Evolutionary conservation across 2,329 filamentous ascomycete genomes (phyloP).

Genomic region (Colletotrichum tanaceti): DNA sequence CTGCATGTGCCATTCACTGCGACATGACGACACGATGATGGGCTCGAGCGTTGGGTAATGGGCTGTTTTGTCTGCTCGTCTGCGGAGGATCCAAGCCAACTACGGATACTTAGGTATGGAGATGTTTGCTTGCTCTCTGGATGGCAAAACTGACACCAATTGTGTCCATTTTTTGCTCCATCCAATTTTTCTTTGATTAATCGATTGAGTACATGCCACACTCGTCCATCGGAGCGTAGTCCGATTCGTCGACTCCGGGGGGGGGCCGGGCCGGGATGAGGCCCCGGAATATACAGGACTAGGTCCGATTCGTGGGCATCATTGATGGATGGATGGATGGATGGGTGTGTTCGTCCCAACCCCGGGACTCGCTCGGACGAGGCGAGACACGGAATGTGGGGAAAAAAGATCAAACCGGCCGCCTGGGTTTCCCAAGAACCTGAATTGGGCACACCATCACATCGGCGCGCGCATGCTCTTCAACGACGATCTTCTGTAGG

Average conservation of each 20-base stretch:
- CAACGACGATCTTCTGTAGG: background rate
- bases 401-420: background rate
- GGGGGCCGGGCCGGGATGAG: background rate
- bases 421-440: background rate
- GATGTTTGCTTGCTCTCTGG: background rate
- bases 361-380: background rate
- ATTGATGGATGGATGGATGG: background rate
- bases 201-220: too few relatives aligned
- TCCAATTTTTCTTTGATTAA: background rate
- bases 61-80: background rate
- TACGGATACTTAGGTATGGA: too few relatives aligned
- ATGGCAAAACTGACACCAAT: background rate
- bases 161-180: too few relatives aligned
- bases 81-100: background rate
- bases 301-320: constrained; percentile 1
- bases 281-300: background rate
- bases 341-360: constrained; percentile 16
- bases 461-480: background rate
- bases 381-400: background rate
- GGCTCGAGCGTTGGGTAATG: constrained; percentile 11
- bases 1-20: background rate
- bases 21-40: constrained; percentile 30
- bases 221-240: background rate
- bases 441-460: too few relatives aligned
- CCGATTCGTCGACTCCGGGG: background rate